Base-by-base conservation (phyloP, 2,329 filamentous ascomycete genomes). In the Calonectria ilicicola region DNA sequence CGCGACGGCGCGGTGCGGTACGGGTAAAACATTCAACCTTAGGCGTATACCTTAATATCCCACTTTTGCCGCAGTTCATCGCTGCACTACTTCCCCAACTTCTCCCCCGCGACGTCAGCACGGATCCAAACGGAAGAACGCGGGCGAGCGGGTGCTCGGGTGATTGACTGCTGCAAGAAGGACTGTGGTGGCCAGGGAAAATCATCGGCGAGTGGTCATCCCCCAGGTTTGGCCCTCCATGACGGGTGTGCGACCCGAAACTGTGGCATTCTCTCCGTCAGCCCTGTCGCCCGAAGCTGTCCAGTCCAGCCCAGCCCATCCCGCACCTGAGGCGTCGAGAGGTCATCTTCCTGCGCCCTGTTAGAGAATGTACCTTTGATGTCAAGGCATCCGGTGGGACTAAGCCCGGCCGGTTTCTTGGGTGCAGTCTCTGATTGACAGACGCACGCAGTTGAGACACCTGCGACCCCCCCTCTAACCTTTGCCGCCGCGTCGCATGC, bases 81-180 rank as follows among this genome's bases (percentile, higher is more conserved):
- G 63, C 47, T 70, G 64, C 74, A 76, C 66, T 71, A 72, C 77
- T 80, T 78, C 76, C 76, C 78, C 76, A 79, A 78, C 75, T 79
- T 78, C 35, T 40, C 75, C 76, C 77, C 77, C 78, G 73, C 78
- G 77, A 77, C 71, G 69, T 72, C 70, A 77, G 75, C 78, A 80
- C 77, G 78, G 78, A 77, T 77, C 72, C 72, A 62, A 60, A 77
- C 72, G 76, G 77, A 69, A 80, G 40, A 76, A 72, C 67, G 78
- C 78, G 78, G 78, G 76, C 72, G 76, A 80, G 75, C 78, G 78
- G 78, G 75, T 77, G 78, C 72, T 67, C 71, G 75, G 72, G 65
- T 65, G 58, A 72, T 70, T 71, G 67, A 26, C 38, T 67, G 64
- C 58, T 72, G 66, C 70, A 69, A 69, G 62, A 47, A 53, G 42